A percentile compares a stretch with the other conserved stretches of the same genome.
These are phyloP conservation scores for Tylopilus subfusipes DNA, from an alignment of 768 basidiomycete genomes.

Conservation along the genomic window DNA sequence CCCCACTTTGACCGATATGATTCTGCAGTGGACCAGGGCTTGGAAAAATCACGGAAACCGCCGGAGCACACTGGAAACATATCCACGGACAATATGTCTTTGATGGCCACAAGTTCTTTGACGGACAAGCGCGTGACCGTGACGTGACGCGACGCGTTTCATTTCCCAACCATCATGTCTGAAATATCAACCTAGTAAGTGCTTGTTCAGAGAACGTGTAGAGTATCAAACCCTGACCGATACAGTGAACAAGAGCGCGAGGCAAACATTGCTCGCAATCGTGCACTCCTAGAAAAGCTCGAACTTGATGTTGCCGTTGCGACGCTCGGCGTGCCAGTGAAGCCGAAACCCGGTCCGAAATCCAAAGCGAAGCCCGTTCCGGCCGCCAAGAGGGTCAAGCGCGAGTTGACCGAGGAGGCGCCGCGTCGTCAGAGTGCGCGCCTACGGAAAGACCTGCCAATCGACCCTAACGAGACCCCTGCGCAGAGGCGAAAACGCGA, in stretches of 20 bases:
- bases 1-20: too few species aligned
- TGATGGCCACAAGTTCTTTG: too few species aligned
- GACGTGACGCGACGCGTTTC: constrained; percentile 32
- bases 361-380: constrained; percentile 60
- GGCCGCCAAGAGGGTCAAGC: constrained; percentile 52
- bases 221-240: neutral
- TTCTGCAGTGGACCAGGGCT: too few species aligned
- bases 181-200: constrained; percentile 52
- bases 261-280: constrained; percentile 79
- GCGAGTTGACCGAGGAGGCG: constrained; percentile 39
- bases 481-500: constrained; percentile 63
- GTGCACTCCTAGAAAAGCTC: constrained; percentile 67
- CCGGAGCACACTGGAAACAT: too few species aligned
- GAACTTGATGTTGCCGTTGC: constrained; percentile 57
- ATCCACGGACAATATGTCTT: too few species aligned
- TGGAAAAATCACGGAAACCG: too few species aligned
- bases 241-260: constrained; percentile 67
- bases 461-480: constrained; percentile 64
- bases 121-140: constrained; percentile 24
- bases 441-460: constrained; percentile 40
- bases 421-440: constrained; percentile 70
- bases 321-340: constrained; percentile 44
- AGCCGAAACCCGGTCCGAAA: constrained; percentile 36
- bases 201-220: neutral
- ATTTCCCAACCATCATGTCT: constrained; percentile 30